Base-by-base conservation (phyloP, 129 eudicot species). In the Tagetes erecta region DNA sequence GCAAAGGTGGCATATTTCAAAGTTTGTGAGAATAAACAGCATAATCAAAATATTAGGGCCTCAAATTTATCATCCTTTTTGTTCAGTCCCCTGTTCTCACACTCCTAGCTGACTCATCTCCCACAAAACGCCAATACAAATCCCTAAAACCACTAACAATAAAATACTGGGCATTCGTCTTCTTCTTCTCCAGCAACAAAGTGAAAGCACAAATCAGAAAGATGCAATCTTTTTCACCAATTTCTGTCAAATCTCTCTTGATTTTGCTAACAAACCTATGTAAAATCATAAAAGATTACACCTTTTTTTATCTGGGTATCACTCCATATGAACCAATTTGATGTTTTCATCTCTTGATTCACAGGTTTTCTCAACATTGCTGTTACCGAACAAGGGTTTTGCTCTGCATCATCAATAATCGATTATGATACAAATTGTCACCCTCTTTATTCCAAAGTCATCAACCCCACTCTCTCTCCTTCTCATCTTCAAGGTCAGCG, bases 381-480 rank as follows among this genome's bases (percentile, higher is more conserved):
- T 36, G 70, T 76, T 70, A 36, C 88, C 76, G 72, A 85, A 76
- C 81, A 88, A 79, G 96, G 96, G 83, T 94, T 94, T 83, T 94
- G 97, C 86, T 86, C 90, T 72, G 88, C 88, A n/a, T 84, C 96
- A 50, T 77, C 84, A 8, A 59, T 83, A 67, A 85, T 70, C 75
- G 64, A 79, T 31, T 68, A 79, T 37, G 71, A 77, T 31, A 58
- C 88, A 47, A 67, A 58, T 3, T 40, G 77, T 38, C 71, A 67
- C 65, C 84, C 96, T 56, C 87, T 89, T 71, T 92, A 92, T 66
- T 86, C 86, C 78, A 94, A 91, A 81, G 96, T 82, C 60, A 88
- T 87, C 27, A 88, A 91, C 47, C 99, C 99, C 59, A 94, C 99
- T 42, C 91, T 94, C 37, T 80, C 96, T 8, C 97, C 99, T 74